These are phyloP conservation scores for Exophiala bonariae DNA, from an alignment of 2,329 filamentous ascomycete genomes.

Conservation along the genomic window DNA sequence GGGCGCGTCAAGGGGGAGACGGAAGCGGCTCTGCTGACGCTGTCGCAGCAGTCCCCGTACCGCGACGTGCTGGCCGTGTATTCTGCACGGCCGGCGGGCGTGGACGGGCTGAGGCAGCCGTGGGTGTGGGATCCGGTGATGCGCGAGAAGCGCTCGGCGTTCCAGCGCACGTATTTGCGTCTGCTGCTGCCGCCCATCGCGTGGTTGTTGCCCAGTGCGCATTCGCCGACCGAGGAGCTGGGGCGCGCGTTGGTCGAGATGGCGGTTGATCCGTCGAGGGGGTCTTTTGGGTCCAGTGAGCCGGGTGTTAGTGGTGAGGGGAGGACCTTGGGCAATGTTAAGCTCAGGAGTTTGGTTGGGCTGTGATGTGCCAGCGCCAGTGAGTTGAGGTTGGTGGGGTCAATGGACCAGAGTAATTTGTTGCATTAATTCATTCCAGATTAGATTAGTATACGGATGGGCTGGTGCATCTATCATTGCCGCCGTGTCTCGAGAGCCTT, in stretches of 20 bases:
- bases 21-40: slow-evolving; percentile 59
- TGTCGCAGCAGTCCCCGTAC: slow-evolving; percentile 43
- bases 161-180: slow-evolving; percentile 29
- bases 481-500: no score
- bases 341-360: slow-evolving; percentile 14
- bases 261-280: slow-evolving; percentile 43
- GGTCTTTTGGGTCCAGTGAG: slow-evolving; percentile 5
- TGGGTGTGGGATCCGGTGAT: slow-evolving; percentile 36
- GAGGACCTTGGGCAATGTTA: slow-evolving; percentile 15
- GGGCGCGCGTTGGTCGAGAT: slow-evolving; percentile 50
- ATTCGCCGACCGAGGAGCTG: slow-evolving; percentile 45
- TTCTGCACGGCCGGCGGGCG: slow-evolving; percentile 59
- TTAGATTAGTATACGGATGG: no score
- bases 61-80: slow-evolving; percentile 54
- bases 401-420: no score
- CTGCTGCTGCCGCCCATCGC: slow-evolving; percentile 23
- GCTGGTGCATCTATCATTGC: no score
- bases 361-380: no score
- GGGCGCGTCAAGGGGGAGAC: slow-evolving; percentile 67
- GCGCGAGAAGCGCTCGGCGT: slow-evolving; percentile 30
- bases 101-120: slow-evolving; percentile 52
- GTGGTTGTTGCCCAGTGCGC: slow-evolving; percentile 2
- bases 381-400: no score
- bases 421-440: no score
- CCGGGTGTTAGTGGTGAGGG: slow-evolving; percentile 16